These are phyloP conservation scores for Combretum micranthum DNA, from an alignment of 345 rosid species.

Conservation along the genomic window DNA sequence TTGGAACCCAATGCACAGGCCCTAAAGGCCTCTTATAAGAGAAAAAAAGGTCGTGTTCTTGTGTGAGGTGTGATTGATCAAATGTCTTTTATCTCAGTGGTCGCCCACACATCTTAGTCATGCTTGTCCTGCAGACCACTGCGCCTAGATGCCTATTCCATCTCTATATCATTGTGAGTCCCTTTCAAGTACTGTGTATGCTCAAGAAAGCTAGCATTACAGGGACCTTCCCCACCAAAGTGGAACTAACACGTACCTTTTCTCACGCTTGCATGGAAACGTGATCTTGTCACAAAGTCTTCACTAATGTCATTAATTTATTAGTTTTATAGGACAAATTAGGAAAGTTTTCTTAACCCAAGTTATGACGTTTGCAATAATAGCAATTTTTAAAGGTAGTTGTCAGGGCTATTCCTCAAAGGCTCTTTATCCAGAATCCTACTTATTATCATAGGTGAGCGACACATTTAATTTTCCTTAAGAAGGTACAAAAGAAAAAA, in stretches of 20 bases:
- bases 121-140: conserved; percentile 32
- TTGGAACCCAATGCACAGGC: conserved; percentile 6
- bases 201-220: conserved; percentile 33
- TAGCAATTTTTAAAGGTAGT: too few relatives aligned
- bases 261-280: conserved; percentile 5
- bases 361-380: neutral
- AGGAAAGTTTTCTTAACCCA: conserved; percentile 3
- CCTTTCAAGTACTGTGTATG: conserved; percentile 36
- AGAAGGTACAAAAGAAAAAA: too few relatives aligned
- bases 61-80: conserved; percentile 20
- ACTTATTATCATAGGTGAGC: too few relatives aligned
- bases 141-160: conserved; percentile 41
- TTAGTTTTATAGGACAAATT: neutral
- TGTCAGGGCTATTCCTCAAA: too few relatives aligned
- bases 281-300: conserved; percentile 2
- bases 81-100: conserved; percentile 20
- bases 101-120: conserved; percentile 46
- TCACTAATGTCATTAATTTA: neutral
- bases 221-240: conserved; percentile 24
- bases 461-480: too few relatives aligned
- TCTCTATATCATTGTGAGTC: conserved; percentile 48
- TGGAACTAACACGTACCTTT: conserved; percentile 18
- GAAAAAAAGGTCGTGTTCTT: conserved; percentile 8
- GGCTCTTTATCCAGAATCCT: too few relatives aligned
- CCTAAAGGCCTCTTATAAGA: conserved; percentile 11